phyloP scores from a whole-genome alignment of 495 filamentous ascomycete genomes.

The Annulohypoxylon nitens region DNA sequence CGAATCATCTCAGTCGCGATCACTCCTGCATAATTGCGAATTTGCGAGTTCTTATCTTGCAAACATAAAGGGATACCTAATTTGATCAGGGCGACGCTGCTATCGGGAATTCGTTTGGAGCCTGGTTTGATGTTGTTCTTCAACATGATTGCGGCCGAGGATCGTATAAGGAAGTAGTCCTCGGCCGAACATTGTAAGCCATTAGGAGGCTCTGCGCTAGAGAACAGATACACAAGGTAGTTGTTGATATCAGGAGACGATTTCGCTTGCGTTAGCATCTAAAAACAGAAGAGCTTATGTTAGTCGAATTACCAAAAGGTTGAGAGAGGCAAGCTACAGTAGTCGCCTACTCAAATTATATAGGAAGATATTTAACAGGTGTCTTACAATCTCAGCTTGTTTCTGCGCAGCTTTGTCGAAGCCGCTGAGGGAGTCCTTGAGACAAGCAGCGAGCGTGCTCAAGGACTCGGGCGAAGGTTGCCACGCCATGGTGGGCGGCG shows the following conservation, averaged over 20 bases:
- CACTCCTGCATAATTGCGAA: conserved; percentile 89
- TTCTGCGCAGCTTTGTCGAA: conserved; percentile 82
- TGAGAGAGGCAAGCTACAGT: conserved; percentile 4
- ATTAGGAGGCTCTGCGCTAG: conserved; percentile 71
- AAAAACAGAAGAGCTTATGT: conserved; percentile 37
- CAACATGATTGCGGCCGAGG: conserved; percentile 90
- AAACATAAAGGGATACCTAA: conserved; percentile 81
- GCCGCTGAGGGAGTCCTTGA: conserved; percentile 91
- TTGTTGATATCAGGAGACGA: conserved; percentile 94
- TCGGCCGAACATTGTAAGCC: conserved; percentile 66
- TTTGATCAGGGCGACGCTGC: conserved; percentile 79
- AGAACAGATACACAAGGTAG: conserved; percentile 93
- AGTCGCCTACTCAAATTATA: not conserved
- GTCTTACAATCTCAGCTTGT: conserved; percentile 77
- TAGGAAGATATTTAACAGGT: conserved; percentile 1
- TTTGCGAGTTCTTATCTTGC: conserved; percentile 83
- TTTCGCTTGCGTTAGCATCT: conserved; percentile 97
- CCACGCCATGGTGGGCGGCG: conserved; percentile 79
- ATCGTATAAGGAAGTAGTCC: conserved; percentile 81
- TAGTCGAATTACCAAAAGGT: conserved; percentile 40
- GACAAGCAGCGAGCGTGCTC: conserved; percentile 86
- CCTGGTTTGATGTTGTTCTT: conserved; percentile 88
- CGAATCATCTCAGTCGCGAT: conserved; percentile 95
- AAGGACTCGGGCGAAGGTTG: conserved; percentile 89
- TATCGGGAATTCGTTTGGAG: conserved; percentile 77